Percentiles rank a stretch among this genome's conserved stretches.
Conservation (phyloP, 139 green algal species). For the Marvania coccoides region DNA sequence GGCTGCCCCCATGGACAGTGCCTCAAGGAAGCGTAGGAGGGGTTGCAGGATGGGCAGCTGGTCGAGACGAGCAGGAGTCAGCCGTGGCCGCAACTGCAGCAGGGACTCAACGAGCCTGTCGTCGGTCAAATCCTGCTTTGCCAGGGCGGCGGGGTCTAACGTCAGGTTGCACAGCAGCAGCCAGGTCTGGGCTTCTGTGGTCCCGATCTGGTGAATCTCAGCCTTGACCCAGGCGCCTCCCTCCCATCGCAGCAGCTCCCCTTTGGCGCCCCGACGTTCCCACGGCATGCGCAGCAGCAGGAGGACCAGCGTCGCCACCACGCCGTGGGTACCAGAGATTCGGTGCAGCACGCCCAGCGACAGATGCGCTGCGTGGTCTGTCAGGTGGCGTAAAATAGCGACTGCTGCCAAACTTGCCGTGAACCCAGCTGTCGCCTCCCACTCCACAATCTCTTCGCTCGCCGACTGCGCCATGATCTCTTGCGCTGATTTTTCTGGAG, state of each 20-base stretch:
- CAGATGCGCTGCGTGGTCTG: conserved; percentile 43
- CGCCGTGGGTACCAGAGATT: not conserved
- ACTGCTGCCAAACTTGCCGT: conserved; percentile 50
- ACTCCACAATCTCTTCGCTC: conserved; percentile 57
- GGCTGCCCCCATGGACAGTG: conserved; percentile 47
- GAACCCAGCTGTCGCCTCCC: conserved; percentile 54
- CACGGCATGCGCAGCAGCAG: not conserved
- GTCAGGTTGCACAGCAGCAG: conserved; percentile 78
- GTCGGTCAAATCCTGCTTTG: conserved; percentile 63
- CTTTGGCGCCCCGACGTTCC: too few species aligned
- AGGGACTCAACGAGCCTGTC: conserved; percentile 36
- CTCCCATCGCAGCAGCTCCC: too few species aligned
- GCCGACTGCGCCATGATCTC: conserved; percentile 37
- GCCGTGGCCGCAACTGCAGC: not conserved
- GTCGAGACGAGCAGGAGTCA: conserved; percentile 29
- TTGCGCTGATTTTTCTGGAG: conserved; percentile 19
- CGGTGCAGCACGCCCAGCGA: not conserved
- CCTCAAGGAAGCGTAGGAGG: conserved; percentile 65
- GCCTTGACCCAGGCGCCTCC: too few species aligned
- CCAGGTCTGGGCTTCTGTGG: conserved; percentile 67
- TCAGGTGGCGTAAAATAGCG: conserved; percentile 73
- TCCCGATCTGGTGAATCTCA: too few species aligned
- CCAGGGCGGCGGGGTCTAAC: conserved; percentile 55
- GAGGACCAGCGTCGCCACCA: not conserved
- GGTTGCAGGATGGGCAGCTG: conserved; percentile 63